These are phyloP conservation scores for Yamadazyma diospyri DNA, from an alignment of 1,139 yeast species.

Conservation along the genomic window DNA sequence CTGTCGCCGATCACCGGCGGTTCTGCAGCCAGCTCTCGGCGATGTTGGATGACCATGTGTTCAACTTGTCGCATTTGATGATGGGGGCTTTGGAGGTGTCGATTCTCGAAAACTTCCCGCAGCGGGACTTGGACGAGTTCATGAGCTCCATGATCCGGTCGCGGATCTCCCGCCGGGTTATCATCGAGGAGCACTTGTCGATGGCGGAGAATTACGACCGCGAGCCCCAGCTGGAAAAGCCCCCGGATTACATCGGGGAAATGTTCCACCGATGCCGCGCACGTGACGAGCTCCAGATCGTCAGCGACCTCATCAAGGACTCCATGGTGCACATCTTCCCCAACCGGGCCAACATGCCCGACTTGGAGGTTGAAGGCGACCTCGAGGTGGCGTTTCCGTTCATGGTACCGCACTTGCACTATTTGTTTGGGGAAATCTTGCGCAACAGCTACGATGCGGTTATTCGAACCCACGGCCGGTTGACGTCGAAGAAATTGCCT, in stretches of 20 bases:
- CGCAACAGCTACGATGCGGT: constrained; percentile 85
- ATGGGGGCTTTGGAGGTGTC: constrained; percentile 91
- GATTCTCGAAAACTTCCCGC: constrained; percentile 59
- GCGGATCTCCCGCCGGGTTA: constrained; percentile 82
- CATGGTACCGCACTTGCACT: constrained; percentile 81
- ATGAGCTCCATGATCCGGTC: constrained; percentile 78
- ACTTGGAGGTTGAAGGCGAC: constrained; percentile 68
- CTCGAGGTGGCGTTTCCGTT: constrained; percentile 67
- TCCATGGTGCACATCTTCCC: constrained; percentile 52
- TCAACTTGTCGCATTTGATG: constrained; percentile 81
- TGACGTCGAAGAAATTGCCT: constrained; percentile 43
- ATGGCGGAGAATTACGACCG: constrained; percentile 60
- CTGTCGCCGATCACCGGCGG: constrained; percentile 67
- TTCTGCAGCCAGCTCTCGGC: constrained; percentile 64
- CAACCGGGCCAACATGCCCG: constrained; percentile 61
- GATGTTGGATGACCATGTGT: constrained; percentile 72
- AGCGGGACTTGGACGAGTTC: constrained; percentile 61
- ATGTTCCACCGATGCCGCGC: constrained; percentile 80
- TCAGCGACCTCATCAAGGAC: constrained; percentile 47
- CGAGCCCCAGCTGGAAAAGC: constrained; percentile 44
- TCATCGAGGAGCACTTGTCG: constrained; percentile 86
- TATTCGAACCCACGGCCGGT: constrained; percentile 38
- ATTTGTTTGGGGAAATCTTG: constrained; percentile 79
- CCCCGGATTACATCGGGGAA: constrained; percentile 78
- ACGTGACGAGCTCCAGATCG: constrained; percentile 53